Percentiles rank a stretch among this genome's conserved stretches.
Conservation (phyloP, 2,329 filamentous ascomycete genomes). For the Dactylonectria macrodidyma region DNA sequence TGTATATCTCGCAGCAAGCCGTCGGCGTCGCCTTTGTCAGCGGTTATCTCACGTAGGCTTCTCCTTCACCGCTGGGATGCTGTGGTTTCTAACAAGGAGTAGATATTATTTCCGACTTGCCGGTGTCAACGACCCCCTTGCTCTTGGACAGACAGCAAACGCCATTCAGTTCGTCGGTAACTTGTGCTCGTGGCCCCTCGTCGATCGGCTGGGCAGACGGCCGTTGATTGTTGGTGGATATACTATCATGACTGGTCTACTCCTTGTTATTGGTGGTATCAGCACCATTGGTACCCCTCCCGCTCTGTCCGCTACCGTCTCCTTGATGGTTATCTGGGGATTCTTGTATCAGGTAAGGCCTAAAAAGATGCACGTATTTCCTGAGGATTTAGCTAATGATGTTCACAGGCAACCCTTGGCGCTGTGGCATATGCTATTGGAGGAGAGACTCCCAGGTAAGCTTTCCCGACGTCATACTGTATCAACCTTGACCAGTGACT, state of each 20-base stretch:
- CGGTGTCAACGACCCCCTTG: constrained; percentile 47
- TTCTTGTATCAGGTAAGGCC: constrained; percentile 45
- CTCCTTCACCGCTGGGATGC: accelerated
- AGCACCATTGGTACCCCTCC: constrained; percentile 45
- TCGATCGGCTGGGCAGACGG: constrained; percentile 50
- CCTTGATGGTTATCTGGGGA: constrained; percentile 49
- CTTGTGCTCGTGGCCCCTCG: constrained; percentile 49
- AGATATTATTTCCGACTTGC: constrained; percentile 49
- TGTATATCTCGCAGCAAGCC: constrained; percentile 50
- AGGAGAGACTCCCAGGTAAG: constrained; percentile 48
- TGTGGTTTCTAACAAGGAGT: neutral
- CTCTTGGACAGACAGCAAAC: constrained; percentile 48
- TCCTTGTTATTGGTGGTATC: constrained; percentile 51
- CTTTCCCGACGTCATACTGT: no score
- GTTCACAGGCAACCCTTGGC: constrained; percentile 42
- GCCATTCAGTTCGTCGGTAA: constrained; percentile 51
- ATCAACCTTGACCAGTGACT: neutral
- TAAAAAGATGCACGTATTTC: neutral
- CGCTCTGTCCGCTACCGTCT: constrained; percentile 44
- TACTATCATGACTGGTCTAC: constrained; percentile 45
- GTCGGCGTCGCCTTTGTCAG: constrained; percentile 51
- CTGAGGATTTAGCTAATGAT: neutral
- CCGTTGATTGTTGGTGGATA: constrained; percentile 49
- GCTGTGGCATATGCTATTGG: constrained; percentile 50
- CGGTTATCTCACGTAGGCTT: constrained; percentile 46